Percentiles rank a stretch among this genome's conserved stretches.
Conservation (phyloP, 2,329 filamentous ascomycete species). For the Gyromitra esculenta region DNA sequence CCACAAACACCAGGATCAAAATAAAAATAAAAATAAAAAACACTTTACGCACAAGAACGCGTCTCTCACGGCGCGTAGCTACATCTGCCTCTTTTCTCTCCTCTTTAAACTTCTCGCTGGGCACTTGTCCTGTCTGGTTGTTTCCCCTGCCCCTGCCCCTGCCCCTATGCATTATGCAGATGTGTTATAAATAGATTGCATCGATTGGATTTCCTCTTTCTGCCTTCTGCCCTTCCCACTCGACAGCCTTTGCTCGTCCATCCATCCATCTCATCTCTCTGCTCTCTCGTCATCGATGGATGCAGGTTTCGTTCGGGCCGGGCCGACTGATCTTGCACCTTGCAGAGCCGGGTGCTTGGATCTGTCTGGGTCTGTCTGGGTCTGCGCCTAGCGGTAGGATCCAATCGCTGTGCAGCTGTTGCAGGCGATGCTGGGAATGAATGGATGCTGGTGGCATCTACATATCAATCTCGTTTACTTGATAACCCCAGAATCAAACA, state of each 20-base stretch:
- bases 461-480: neutral
- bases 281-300: neutral
- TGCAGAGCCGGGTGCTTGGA: no score
- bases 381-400: neutral
- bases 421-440: no score
- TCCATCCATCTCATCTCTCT: neutral
- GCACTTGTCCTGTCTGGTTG: neutral
- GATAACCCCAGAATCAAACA: neutral
- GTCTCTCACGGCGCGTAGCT: neutral
- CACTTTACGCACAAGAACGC: neutral
- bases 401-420: neutral
- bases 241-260: neutral
- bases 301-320: neutral
- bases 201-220: neutral
- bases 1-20: neutral
- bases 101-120: neutral
- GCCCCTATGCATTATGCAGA: constrained; percentile 4
- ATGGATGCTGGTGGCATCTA: no score
- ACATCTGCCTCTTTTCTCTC: no score
- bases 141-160: neutral
- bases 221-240: neutral
- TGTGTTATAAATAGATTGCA: neutral
- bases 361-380: no score
- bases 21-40: neutral
- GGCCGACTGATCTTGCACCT: no score